These are phyloP conservation scores for Parsonsia alboflavescens DNA, from an alignment of 257 asterid species.

Conservation along the genomic window DNA sequence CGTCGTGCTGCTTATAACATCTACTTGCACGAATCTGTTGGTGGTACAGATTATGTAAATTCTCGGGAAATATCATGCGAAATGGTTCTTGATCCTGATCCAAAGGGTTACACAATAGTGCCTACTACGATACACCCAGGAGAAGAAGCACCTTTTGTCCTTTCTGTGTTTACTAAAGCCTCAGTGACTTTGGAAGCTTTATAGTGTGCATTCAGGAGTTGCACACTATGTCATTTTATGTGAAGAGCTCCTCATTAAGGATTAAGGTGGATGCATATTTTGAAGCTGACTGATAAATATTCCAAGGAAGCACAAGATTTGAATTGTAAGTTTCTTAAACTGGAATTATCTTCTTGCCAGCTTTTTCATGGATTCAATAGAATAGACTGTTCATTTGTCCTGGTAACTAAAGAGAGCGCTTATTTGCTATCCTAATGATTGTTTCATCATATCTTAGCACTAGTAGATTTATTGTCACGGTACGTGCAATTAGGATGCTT, in stretches of 20 bases:
- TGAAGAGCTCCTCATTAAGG: conserved; percentile 12
- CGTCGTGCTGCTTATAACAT: conserved; percentile 94
- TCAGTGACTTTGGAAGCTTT: conserved; percentile 80
- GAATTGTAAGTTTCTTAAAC: conserved; percentile 10
- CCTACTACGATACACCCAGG: conserved; percentile 99
- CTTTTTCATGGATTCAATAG: neutral
- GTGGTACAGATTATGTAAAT: conserved; percentile 96
- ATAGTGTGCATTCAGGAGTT: conserved; percentile 28
- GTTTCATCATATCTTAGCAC: neutral
- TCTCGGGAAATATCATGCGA: conserved; percentile 98
- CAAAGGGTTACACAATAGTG: conserved; percentile 96
- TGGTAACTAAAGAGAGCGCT: neutral
- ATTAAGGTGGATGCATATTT: conserved; percentile 15
- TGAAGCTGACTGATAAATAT: conserved; percentile 15
- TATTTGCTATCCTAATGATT: neutral
- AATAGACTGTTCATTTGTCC: neutral
- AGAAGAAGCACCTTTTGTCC: conserved; percentile 99
- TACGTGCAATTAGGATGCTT: neutral
- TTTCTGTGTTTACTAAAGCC: conserved; percentile 91
- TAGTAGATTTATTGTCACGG: neutral
- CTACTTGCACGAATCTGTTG: conserved; percentile 94
- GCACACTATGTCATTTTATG: conserved; percentile 15
- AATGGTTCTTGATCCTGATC: conserved; percentile 99
- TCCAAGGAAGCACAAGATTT: neutral
- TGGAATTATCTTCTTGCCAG: neutral